phyloP scores from a whole-genome alignment of 1,139 yeast genomes.

The Yamadazyma diospyri region DNA sequence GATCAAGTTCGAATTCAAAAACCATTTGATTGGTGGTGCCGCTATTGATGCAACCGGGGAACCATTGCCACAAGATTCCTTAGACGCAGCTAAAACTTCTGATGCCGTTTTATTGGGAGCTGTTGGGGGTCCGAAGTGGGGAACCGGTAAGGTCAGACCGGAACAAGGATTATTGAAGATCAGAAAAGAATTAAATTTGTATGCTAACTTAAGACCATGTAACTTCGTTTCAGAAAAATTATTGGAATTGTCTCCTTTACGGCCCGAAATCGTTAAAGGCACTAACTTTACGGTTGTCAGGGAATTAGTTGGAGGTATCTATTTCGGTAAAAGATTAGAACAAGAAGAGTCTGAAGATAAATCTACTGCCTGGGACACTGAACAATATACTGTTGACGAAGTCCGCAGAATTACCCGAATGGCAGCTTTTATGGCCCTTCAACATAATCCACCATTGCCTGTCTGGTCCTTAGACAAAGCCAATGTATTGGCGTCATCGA shows the following conservation, averaged over 20 bases:
- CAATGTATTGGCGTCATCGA: slow-evolving; percentile 90
- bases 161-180: slow-evolving; percentile 94
- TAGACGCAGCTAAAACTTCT: slow-evolving; percentile 80
- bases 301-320: slow-evolving; percentile 96
- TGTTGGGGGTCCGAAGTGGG: slow-evolving; percentile 99
- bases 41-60: slow-evolving; percentile 95
- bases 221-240: slow-evolving; percentile 86
- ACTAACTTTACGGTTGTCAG: slow-evolving; percentile 91
- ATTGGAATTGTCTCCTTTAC: slow-evolving; percentile 83
- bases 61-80: slow-evolving; percentile 86
- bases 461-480: slow-evolving; percentile 97
- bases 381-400: slow-evolving; percentile 84
- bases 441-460: slow-evolving; percentile 88
- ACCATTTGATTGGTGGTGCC: slow-evolving; percentile 94
- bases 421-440: slow-evolving; percentile 97
- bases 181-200: slow-evolving; percentile 88
- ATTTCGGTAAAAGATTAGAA: slow-evolving; percentile 93
- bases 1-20: slow-evolving; percentile 68
- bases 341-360: slow-evolving; percentile 72
- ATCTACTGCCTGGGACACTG: slow-evolving; percentile 85
- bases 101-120: slow-evolving; percentile 96
- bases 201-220: slow-evolving; percentile 96
- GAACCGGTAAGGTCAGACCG: slow-evolving; percentile 90
- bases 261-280: slow-evolving; percentile 78
- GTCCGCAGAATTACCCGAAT: slow-evolving; percentile 93